Evolutionary conservation across 2,329 filamentous ascomycete species (phyloP).

Genomic region (Aspergillus clavatus): DNA sequence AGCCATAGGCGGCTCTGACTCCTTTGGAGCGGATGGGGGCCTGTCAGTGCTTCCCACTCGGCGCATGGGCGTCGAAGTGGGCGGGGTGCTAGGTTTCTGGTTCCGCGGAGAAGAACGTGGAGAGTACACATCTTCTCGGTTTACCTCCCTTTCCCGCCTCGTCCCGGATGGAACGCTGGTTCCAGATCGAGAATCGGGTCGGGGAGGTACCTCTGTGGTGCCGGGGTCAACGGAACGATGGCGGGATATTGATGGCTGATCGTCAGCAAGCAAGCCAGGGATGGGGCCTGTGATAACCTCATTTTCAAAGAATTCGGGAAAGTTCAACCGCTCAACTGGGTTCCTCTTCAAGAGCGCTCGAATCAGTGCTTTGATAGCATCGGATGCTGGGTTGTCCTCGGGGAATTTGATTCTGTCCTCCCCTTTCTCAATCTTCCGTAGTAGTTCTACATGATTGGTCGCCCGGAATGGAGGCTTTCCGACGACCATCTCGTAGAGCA

Average conservation of each 20-base stretch:
- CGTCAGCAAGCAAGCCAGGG: slow-evolving; percentile 74
- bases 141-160: slow-evolving; percentile 21
- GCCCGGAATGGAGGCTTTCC: slow-evolving; percentile 88
- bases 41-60: slow-evolving; percentile 32
- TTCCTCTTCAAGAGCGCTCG: slow-evolving; percentile 76
- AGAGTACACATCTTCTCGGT: slow-evolving; percentile 20
- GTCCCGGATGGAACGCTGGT: slow-evolving; percentile 12
- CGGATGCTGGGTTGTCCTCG: slow-evolving; percentile 63
- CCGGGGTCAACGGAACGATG: slow-evolving; percentile 17
- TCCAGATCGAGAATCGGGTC: slow-evolving; percentile 16
- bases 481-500: slow-evolving; percentile 90
- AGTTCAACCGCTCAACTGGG: slow-evolving; percentile 78
- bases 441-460: slow-evolving; percentile 86
- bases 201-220: slow-evolving; percentile 9
- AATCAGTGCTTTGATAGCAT: slow-evolving; percentile 76
- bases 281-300: slow-evolving; percentile 69
- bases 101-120: slow-evolving; percentile 38
- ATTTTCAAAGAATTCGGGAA: slow-evolving; percentile 78
- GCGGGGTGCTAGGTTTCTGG: slow-evolving; percentile 25
- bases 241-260: slow-evolving; percentile 45
- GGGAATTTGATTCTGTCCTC: slow-evolving; percentile 83
- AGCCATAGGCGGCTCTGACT: slow-evolving; percentile 22
- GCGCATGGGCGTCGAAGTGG: slow-evolving; percentile 27
- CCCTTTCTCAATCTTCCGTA: slow-evolving; percentile 84
- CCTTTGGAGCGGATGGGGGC: slow-evolving; percentile 22